Base-by-base conservation (phyloP, 106 monocot genomes). In the Acorus gramineus region DNA sequence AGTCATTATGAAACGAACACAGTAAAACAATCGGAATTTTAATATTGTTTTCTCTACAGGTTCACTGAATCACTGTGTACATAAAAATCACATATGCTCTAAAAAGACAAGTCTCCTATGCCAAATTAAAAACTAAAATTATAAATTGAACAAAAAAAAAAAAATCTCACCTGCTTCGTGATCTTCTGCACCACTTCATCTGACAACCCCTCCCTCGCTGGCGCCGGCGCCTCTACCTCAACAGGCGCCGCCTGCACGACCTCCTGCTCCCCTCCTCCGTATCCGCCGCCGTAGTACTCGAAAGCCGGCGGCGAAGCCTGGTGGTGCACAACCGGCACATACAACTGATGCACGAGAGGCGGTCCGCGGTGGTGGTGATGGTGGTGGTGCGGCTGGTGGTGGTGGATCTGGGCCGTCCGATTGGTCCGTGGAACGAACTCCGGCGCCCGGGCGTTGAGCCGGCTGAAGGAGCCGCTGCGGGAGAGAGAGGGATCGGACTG, bases 381-480 rank as follows among this genome's bases (percentile, higher is more conserved):
- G n/a, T 69, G 61, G 0, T 53, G 69, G 3, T 59, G 59, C 4
- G 47, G 69, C 42, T 48, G 67, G 2, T 56, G 67, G 6, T 67
- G 55, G n/a, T 48, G 53, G 3, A 55, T 54, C 8, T 55, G 67
- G 6, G 44, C 55, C 56, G 14, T 55, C 72, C 57, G 10, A 46
- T 44, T 49, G 63, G 12, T 56, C 9, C 81, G 70, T 14, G 89
- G 89, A 14, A 89, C 85, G 71, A 85, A 89, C 68, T 85, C 85
- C 50, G 89, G 76, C 44, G 89, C 89, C 8, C 73, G 70, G 49
- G 89, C 89, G 77, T 89, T 89, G 64, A 89, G 82, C n/a, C 89
- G 81, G 63, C 85, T 79, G 61, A 65, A 63, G 28, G 81, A 80
- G 13, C 69, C 62, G 60, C 48, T 69, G 47, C 84, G 66, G 47